phyloP scores from a whole-genome alignment of 768 basidiomycete genomes.

The Scleroderma citrinum region DNA sequence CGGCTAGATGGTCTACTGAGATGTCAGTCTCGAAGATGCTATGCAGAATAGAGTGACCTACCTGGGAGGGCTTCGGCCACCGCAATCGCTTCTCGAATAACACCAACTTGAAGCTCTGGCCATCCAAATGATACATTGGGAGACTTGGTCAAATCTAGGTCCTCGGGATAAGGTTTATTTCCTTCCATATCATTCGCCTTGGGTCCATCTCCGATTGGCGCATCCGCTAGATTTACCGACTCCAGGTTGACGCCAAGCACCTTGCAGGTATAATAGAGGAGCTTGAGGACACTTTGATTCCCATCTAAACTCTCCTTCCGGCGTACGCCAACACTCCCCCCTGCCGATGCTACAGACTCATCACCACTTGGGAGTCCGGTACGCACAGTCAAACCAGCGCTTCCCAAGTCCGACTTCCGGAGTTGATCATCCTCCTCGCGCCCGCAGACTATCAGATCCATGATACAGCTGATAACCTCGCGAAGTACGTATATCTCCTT shows the following conservation, averaged over 20 bases:
- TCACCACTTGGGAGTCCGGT: slow-evolving; percentile 33
- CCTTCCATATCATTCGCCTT: slow-evolving; percentile 11
- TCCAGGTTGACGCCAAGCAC: slow-evolving; percentile 81
- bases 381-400: slow-evolving; percentile 45
- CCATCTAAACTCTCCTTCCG: slow-evolving; percentile 71
- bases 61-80: slow-evolving; percentile 91
- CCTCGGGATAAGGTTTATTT: slow-evolving; percentile 22
- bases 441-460: slow-evolving; percentile 84
- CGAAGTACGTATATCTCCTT: slow-evolving; percentile 86
- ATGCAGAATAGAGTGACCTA: slow-evolving; percentile 28
- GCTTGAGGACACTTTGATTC: slow-evolving; percentile 71
- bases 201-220: slow-evolving; percentile 17
- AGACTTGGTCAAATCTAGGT: slow-evolving; percentile 33
- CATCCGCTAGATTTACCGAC: slow-evolving; percentile 49
- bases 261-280: slow-evolving; percentile 70
- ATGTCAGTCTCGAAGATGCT: slow-evolving; percentile 1
- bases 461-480: slow-evolving; percentile 76
- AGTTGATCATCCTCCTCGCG: slow-evolving; percentile 63
- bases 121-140: slow-evolving; percentile 70
- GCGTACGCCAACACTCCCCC: slow-evolving; percentile 65
- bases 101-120: slow-evolving; percentile 91
- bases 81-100: slow-evolving; percentile 88
- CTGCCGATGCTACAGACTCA: slow-evolving; percentile 12
- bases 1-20: slow-evolving; percentile 67
- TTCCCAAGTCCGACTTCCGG: slow-evolving; percentile 29